Evolutionary conservation across 441 rosid species (phyloP), one percentile per base, ranked within the genome.

Genomic region (Corymbia citriodora): DNA sequence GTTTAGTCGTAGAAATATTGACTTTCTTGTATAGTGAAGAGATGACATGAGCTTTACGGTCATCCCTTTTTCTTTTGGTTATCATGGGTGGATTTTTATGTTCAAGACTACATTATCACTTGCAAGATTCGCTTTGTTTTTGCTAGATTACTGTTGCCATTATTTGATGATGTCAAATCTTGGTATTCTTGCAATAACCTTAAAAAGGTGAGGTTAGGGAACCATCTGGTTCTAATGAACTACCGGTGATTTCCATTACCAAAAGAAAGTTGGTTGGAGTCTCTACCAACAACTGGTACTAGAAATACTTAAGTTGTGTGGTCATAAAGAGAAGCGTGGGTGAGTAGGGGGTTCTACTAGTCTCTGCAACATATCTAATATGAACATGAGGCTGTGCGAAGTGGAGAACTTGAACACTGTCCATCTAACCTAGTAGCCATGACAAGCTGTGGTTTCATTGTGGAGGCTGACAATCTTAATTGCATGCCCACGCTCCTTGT

Each of bases 191-290:
- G 97, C 95, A 9, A 96, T 97, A 89, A 95, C 97, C 93, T 97
- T 97, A 91, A 97, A 95, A 90, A 97, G 96, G 87, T 59, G 87
- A 54, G 99, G 99, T 55, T 96, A 70, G 36, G 98, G 97, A 23
- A 96, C 98, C 40, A 40, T 36, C 88, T 92, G 96, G 88, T 92
- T 87, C 55, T 89, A 93, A 87, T 97, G 95, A 63, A 97, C 97
- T 65, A 99, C 99, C 9, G 98, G 97, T n/a, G 96, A 91, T 96
- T 96, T 87, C 99, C 98, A 50, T 92, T 88, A 92, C 93, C 95
- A 89, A 13, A 40, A 79, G 14, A 79, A 79, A 50, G n/a, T 45
- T 45, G 85, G 25, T 45, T 12, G 52, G 85, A 40, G 2, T 79
- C 85, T 79, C 25, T 23, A 45, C 83, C 52, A 79, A 45, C 9